Evolutionary conservation across 1,139 yeast species (phyloP), one percentile per base, ranked within the genome.

Genomic region (Saccharomyces hybrid): DNA sequence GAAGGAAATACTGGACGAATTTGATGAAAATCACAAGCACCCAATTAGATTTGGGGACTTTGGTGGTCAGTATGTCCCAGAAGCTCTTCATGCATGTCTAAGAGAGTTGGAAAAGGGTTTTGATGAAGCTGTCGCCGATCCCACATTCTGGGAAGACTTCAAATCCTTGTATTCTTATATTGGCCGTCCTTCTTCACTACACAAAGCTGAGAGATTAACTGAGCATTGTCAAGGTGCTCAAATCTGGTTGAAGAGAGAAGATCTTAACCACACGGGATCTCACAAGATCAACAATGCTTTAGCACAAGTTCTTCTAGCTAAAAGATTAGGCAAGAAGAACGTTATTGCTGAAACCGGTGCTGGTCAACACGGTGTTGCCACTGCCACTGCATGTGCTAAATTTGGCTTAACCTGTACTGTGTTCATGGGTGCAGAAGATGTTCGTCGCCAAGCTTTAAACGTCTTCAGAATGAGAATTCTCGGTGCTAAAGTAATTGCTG

Each of bases 301-400:
- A 60, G 97, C 97, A 23, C 99, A 93, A 76, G 93, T 89, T 26
- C 77, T 93, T 58, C 78, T 93, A 62, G 99, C 99, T 41, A 88
- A 80, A 71, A 81, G 99, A 71, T 78, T 95, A 63, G 99, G 99
- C 51, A 93, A 93, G 76, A 83, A 76, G 58, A 84, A 87, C 64
- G 82, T 93, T 58, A 93, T 93, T 70, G 99, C 99, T 48, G 99
- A 93, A 76, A 93, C 99, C 48, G 99, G 99, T 72, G 99, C 99
- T 53, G 99, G 99, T 59, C 99, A 93, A 76, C 99, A 93, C 70
- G 99, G 99, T 76, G 99, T 93, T 48, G 99, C 99, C 49, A 93
- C 99, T 56, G 99, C 99, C 31, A 93, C 99, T 55, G 98, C 96
- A 0, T 91, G 96, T 75, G 99, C 99, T 61, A 95, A 93, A 72